Evolutionary conservation across 2,329 filamentous ascomycete species (phyloP).

Genomic region (Teratosphaeria epicoccoides): DNA sequence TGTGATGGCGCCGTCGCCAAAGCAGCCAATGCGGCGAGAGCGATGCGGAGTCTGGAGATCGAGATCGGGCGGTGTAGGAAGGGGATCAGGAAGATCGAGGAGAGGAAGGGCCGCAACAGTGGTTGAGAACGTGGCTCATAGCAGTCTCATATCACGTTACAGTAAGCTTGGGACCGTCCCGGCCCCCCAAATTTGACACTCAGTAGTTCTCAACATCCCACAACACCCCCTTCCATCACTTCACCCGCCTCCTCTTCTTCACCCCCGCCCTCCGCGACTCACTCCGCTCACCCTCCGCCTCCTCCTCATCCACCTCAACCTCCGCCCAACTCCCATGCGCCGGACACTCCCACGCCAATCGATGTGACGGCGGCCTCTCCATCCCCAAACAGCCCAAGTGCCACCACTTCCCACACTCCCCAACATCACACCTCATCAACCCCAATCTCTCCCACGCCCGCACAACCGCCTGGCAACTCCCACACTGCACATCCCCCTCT

Average conservation of each 20-base stretch:
- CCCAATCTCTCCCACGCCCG: background rate
- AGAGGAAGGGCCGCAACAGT: background rate
- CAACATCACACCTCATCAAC: background rate
- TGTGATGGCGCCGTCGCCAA: constrained; percentile 44
- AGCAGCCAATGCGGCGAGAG: constrained; percentile 46
- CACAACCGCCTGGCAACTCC: background rate
- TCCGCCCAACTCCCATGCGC: background rate
- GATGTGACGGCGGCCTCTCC: background rate
- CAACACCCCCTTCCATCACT: too few species aligned
- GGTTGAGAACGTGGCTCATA: too few species aligned
- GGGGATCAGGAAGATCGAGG: constrained; percentile 31
- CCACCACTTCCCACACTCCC: background rate
- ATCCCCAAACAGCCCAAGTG: background rate
- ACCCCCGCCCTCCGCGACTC: background rate
- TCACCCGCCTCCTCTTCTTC: background rate
- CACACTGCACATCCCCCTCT: background rate
- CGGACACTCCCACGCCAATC: constrained; percentile 1
- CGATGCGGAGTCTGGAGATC: constrained; percentile 57
- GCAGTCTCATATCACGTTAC: too few species aligned
- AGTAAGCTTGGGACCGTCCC: too few species aligned
- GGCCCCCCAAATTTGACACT: too few species aligned
- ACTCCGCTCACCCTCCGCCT: background rate
- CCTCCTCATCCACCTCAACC: background rate
- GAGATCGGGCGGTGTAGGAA: constrained; percentile 52
- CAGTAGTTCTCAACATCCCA: too few species aligned